phyloP scores from a whole-genome alignment of 352 stramenopile species.

The Phytophthora niederhauseri region DNA sequence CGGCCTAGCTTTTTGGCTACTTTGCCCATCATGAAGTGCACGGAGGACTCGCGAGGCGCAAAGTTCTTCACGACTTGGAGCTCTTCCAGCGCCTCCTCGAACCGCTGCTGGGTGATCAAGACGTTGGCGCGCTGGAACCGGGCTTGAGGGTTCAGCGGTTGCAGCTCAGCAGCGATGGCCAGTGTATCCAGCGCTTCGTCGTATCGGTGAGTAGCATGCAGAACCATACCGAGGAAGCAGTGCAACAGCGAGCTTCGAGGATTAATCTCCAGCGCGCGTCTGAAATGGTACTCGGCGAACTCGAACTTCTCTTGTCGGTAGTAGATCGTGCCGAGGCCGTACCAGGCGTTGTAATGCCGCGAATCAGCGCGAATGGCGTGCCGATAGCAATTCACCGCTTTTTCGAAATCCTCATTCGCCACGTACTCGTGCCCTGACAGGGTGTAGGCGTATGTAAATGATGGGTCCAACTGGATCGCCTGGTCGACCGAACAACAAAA shows the following conservation, averaged over 20 bases:
- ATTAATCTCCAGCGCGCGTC: conserved; percentile 94
- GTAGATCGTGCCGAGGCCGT: conserved; percentile 95
- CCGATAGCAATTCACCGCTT: conserved; percentile 95
- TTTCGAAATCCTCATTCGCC: conserved; percentile 98
- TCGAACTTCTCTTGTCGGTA: conserved; percentile 98
- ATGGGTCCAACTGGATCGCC: conserved; percentile 94
- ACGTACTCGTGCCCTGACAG: conserved; percentile 98
- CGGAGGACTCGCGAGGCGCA: conserved; percentile 95
- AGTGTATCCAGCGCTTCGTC: conserved; percentile 94
- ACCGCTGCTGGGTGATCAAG: conserved; percentile 92
- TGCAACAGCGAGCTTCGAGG: conserved; percentile 94
- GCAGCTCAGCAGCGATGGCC: conserved; percentile 84
- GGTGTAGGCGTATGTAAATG: conserved; percentile 98
- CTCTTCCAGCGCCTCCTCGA: conserved; percentile 93
- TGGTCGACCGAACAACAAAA: conserved; percentile 13
- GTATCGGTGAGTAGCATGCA: conserved; percentile 91
- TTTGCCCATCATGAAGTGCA: conserved; percentile 98
- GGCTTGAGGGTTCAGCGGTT: conserved; percentile 94
- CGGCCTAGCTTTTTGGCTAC: conserved; percentile 90
- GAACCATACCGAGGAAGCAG: conserved; percentile 96
- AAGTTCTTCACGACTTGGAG: conserved; percentile 93
- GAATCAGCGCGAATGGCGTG: conserved; percentile 94
- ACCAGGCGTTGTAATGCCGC: conserved; percentile 95
- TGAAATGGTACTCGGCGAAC: conserved; percentile 98
- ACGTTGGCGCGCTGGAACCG: conserved; percentile 96